Percentiles rank a stretch among this genome's conserved stretches.
Evolutionary conservation across 345 rosid genomes (phyloP).

Genomic region (Camelina neglecta): DNA sequence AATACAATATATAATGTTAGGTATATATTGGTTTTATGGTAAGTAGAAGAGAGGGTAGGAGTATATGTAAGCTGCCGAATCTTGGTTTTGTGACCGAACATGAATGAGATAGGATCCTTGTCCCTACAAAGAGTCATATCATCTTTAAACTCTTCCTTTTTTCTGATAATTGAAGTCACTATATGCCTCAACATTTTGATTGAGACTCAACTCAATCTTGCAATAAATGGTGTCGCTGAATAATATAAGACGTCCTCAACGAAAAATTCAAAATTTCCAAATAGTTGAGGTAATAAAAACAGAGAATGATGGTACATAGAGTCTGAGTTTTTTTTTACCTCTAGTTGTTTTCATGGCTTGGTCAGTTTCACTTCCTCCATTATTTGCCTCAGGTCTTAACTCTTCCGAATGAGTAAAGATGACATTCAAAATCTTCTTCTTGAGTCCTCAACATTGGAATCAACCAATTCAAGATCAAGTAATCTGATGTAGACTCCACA

Average conservation of each 20-base stretch:
- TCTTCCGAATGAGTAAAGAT: not conserved
- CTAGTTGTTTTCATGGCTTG: conserved; percentile 9
- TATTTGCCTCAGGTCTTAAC: too few relatives aligned
- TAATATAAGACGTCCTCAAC: conserved; percentile 29
- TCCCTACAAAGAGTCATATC: conserved; percentile 45
- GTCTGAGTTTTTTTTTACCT: not conserved
- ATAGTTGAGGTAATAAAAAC: conserved; percentile 9
- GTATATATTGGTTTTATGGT: conserved; percentile 5
- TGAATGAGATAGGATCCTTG: conserved; percentile 26
- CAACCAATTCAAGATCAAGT: not conserved
- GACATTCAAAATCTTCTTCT: not conserved
- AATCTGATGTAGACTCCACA: not conserved
- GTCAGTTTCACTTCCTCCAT: not conserved
- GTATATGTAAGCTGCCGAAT: conserved; percentile 32
- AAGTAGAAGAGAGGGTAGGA: conserved; percentile 24
- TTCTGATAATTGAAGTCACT: conserved; percentile 43
- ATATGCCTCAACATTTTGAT: conserved; percentile 34
- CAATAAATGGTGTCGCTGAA: conserved; percentile 38
- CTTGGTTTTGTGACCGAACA: conserved; percentile 34
- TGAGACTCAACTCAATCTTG: conserved; percentile 39
- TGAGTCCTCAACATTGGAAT: conserved; percentile 1
- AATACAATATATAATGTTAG: not conserved
- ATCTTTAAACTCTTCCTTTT: conserved; percentile 34
- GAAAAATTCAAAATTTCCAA: conserved; percentile 23
- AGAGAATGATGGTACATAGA: not conserved